phyloP scores from a whole-genome alignment of 192 early-diverging fungal species.

The Coemansia erecta region DNA sequence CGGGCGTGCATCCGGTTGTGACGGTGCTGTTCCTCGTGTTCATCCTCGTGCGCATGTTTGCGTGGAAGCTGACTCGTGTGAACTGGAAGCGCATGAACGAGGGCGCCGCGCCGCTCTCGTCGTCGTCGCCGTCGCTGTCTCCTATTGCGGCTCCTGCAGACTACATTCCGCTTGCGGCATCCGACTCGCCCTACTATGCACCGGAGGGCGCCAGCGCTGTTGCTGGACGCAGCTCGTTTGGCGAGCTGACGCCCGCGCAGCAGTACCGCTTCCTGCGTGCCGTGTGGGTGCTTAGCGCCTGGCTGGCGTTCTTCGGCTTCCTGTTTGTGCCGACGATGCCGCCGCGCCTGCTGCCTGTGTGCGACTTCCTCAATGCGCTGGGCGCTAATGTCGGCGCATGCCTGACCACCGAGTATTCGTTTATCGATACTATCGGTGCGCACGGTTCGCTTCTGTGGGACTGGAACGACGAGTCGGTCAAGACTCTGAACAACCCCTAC shows the following conservation, averaged over 20 bases:
- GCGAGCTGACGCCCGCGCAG: slow-evolving; percentile 49
- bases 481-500: slow-evolving; percentile 55
- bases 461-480: slow-evolving; percentile 56
- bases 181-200: slow-evolving; percentile 22
- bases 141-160: slow-evolving; percentile 16
- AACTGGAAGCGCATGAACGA: slow-evolving; percentile 55
- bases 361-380: slow-evolving; percentile 51
- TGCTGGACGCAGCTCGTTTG: slow-evolving; percentile 29
- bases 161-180: slow-evolving; percentile 20
- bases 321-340: slow-evolving; percentile 54
- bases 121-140: slow-evolving; percentile 11
- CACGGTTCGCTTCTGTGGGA: slow-evolving; percentile 55
- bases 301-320: slow-evolving; percentile 51
- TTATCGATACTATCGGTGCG: slow-evolving; percentile 47
- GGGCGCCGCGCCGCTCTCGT: slow-evolving; percentile 15
- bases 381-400: slow-evolving; percentile 52
- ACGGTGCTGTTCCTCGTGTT: slow-evolving; percentile 47
- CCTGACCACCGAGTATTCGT: slow-evolving; percentile 44
- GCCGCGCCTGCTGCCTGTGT: slow-evolving; percentile 50
- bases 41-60: slow-evolving; percentile 53
- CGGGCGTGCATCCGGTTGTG: slow-evolving; percentile 50
- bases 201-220: slow-evolving; percentile 18
- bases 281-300: slow-evolving; percentile 52
- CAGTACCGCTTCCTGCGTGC: slow-evolving; percentile 55
- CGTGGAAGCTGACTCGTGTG: slow-evolving; percentile 51